Conservation (phyloP, 345 rosid genomes). For the Tarenaya hassleriana region DNA sequence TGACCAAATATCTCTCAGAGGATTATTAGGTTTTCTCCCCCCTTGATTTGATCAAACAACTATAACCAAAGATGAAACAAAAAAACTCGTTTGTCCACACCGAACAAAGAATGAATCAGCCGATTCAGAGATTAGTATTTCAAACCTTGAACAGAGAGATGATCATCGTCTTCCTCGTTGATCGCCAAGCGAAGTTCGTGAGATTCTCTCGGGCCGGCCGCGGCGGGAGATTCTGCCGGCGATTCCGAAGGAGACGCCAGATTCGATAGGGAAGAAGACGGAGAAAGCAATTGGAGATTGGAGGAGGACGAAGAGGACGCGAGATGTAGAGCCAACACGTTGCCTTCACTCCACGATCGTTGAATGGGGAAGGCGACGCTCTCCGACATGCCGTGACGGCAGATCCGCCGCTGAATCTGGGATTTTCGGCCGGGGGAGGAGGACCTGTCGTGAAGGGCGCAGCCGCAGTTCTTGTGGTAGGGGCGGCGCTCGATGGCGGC, state of each 20-base stretch:
- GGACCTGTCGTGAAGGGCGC: slow-evolving; percentile 46
- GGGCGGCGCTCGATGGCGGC: slow-evolving; percentile 48
- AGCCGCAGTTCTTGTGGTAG: slow-evolving; percentile 60
- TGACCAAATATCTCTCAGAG: too few species aligned
- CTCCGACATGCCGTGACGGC: slow-evolving; percentile 29
- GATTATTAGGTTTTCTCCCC: too few species aligned
- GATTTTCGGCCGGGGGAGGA: slow-evolving; percentile 5
- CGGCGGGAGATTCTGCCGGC: slow-evolving; percentile 9
- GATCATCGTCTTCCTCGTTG: slow-evolving; percentile 4
- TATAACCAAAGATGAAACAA: too few species aligned
- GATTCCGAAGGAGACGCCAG: background rate
- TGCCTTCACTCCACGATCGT: slow-evolving; percentile 63
- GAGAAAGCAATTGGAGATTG: slow-evolving; percentile 39
- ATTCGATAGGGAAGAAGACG: slow-evolving; percentile 35
- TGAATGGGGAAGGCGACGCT: slow-evolving; percentile 59
- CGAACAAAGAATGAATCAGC: too few species aligned
- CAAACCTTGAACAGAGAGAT: slow-evolving; percentile 18
- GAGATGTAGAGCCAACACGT: slow-evolving; percentile 35
- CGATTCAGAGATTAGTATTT: slow-evolving; percentile 3
- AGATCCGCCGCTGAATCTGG: slow-evolving; percentile 17
- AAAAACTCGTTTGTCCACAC: too few species aligned
- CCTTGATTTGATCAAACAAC: too few species aligned
- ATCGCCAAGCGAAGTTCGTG: slow-evolving; percentile 23
- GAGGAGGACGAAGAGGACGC: slow-evolving; percentile 20
- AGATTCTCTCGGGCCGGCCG: slow-evolving; percentile 17